phyloP scores from a whole-genome alignment of 2,329 filamentous ascomycete genomes.

The Hymenoscyphus occultus region DNA sequence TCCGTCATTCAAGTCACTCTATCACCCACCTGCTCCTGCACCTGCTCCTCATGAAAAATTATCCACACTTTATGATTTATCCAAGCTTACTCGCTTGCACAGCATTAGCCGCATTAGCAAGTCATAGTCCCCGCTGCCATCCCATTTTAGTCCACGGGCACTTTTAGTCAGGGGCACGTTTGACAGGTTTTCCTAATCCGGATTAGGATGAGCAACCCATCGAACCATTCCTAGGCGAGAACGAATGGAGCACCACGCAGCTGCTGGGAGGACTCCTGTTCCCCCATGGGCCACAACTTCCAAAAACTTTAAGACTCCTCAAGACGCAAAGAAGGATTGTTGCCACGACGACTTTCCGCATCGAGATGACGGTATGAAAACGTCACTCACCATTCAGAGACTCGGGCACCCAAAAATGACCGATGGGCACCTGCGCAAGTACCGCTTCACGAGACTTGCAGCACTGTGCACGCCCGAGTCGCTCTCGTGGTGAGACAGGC shows the following conservation, averaged over 20 bases:
- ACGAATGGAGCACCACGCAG: neutral
- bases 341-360: neutral
- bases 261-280: neutral
- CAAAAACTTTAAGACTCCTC: neutral
- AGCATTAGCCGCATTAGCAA: too few relatives aligned
- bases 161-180: constrained; percentile 1
- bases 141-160: neutral
- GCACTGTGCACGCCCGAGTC: neutral
- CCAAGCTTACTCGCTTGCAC: neutral
- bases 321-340: neutral
- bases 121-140: neutral
- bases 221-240: neutral
- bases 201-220: neutral
- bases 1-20: neutral
- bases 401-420: neutral
- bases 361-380: neutral
- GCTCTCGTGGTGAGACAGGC: neutral
- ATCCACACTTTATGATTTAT: neutral
- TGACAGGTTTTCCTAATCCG: neutral
- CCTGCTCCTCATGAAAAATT: too few relatives aligned
- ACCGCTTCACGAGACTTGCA: neutral
- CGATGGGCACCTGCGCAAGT: neutral
- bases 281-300: neutral
- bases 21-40: too few relatives aligned
- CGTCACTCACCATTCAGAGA: neutral